These are phyloP conservation scores for Talaromyces sp. DNA, from an alignment of 2,329 filamentous ascomycete species.

Conservation along the genomic window DNA sequence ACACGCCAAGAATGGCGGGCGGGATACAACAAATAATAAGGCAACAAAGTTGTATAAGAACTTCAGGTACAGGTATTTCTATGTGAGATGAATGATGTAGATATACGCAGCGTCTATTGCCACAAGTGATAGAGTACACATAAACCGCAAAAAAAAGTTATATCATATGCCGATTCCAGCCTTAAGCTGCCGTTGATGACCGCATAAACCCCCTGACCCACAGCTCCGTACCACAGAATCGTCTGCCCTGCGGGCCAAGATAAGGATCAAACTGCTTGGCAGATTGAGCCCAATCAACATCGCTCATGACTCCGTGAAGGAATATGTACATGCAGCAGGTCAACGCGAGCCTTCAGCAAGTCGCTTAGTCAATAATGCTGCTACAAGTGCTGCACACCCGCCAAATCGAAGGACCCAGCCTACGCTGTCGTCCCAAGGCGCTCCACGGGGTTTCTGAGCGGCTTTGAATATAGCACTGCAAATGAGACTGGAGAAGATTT, in stretches of 20 bases:
- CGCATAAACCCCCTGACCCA: constrained; percentile 12
- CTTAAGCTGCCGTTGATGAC: constrained; percentile 2
- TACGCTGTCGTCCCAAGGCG: constrained; percentile 82
- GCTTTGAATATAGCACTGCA: constrained; percentile 82
- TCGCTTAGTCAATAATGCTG: constrained; percentile 71
- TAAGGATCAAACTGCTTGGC: background rate
- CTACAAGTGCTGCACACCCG: constrained; percentile 74
- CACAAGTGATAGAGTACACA: background rate
- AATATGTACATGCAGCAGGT: too few relatives aligned
- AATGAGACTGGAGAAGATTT: constrained; percentile 84
- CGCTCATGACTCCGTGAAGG: background rate
- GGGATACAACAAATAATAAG: too few relatives aligned
- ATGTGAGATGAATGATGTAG: too few relatives aligned
- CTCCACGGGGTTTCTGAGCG: constrained; percentile 84
- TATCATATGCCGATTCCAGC: constrained; percentile 8
- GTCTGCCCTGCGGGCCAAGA: constrained; percentile 5
- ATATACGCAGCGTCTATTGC: too few relatives aligned
- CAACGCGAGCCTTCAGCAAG: constrained; percentile 62
- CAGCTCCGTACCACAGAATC: constrained; percentile 13
- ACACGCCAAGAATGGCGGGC: constrained; percentile 3
- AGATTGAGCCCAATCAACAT: background rate
- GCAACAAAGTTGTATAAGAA: too few relatives aligned
- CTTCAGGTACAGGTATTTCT: too few relatives aligned
- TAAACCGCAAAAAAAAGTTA: background rate
- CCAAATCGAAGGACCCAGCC: constrained; percentile 84